These are phyloP conservation scores for Calonectria pseudoreteaudii DNA, from an alignment of 2,329 filamentous ascomycete species.

Conservation along the genomic window DNA sequence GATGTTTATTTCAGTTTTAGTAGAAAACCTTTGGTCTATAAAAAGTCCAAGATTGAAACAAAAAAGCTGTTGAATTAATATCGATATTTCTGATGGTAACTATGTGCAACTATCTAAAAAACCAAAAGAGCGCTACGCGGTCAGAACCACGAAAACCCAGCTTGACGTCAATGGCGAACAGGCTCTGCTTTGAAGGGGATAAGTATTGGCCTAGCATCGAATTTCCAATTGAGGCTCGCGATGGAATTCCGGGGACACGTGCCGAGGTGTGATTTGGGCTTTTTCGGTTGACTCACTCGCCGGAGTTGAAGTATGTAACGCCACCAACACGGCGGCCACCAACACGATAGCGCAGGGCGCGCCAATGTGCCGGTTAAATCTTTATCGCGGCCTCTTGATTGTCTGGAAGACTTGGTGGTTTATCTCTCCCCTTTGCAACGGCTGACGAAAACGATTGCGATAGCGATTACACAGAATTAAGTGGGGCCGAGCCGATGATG, in stretches of 20 bases:
- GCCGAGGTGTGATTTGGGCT: neutral
- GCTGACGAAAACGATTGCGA: neutral
- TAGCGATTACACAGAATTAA: neutral
- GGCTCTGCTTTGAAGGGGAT: neutral
- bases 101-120: neutral
- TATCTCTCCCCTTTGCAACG: neutral
- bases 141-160: neutral
- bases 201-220: neutral
- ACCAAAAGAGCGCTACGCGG: neutral
- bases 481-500: conserved; percentile 20
- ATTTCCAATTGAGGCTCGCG: neutral
- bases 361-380: neutral
- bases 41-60: neutral
- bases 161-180: neutral
- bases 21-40: neutral
- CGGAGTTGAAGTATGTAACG: neutral
- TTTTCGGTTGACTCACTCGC: neutral
- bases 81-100: neutral
- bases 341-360: neutral
- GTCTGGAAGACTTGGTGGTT: neutral
- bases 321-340: neutral
- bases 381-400: neutral
- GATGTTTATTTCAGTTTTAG: neutral
- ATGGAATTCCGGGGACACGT: neutral
- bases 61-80: neutral